Conservation (phyloP, 129 eudicot species). For the Flaveria ramosissima region DNA sequence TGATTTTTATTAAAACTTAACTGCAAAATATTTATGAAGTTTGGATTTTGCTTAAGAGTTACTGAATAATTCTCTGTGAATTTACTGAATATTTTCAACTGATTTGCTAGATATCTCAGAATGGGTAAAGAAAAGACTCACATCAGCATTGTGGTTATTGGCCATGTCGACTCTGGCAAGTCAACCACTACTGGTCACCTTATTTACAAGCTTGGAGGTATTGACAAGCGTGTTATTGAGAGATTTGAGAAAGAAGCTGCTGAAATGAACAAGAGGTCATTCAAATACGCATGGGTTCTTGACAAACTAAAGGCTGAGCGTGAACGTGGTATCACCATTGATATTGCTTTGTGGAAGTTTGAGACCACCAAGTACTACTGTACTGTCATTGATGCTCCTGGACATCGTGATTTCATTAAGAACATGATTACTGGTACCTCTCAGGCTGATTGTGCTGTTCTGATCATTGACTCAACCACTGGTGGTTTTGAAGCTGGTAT, state of each 20-base stretch:
- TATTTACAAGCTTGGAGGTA: too few relatives aligned
- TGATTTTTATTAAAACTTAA: too few relatives aligned
- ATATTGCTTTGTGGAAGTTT: conserved; percentile 33
- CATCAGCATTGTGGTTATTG: too few relatives aligned
- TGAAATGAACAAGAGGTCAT: too few relatives aligned
- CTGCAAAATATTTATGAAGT: too few relatives aligned
- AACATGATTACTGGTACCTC: conserved; percentile 53
- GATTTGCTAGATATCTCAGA: background rate
- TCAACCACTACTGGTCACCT: too few relatives aligned
- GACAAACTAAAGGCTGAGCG: conserved; percentile 20
- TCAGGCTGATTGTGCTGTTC: conserved; percentile 30
- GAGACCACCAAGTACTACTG: conserved; percentile 40
- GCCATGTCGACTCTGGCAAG: too few relatives aligned
- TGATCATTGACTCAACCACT: conserved; percentile 33
- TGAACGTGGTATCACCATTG: conserved; percentile 34
- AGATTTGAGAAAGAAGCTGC: too few relatives aligned
- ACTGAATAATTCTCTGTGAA: background rate
- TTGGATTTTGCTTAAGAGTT: too few relatives aligned
- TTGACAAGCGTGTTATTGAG: too few relatives aligned
- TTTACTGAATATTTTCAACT: background rate
- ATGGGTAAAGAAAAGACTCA: too few relatives aligned
- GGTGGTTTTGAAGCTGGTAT: conserved; percentile 37
- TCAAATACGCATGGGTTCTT: too few relatives aligned
- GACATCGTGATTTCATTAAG: conserved; percentile 61
- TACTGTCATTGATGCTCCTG: conserved; percentile 61